Base-by-base conservation (phyloP, 2,329 filamentous ascomycete genomes). In the Sclerotinia trifoliorum region DNA sequence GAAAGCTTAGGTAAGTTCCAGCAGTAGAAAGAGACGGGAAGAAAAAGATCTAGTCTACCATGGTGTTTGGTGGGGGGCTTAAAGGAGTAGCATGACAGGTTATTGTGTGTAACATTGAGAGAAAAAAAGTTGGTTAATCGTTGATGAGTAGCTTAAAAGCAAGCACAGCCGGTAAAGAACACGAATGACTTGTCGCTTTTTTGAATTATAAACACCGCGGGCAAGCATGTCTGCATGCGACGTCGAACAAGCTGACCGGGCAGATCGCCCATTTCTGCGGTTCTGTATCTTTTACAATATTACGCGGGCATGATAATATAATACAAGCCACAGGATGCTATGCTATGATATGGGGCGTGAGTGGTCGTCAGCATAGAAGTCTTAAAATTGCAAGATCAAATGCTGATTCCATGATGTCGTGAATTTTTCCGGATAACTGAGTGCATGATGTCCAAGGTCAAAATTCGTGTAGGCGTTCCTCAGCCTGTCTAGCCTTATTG, bases 351-450 rank as follows among this genome's bases (percentile, higher is more conserved):
- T 51, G 29, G 58, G 32, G 32, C 15, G 63, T 67, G 68, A 67
- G 29, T 67, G 65, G 56, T 15, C 32, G 55, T 19, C 7, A 39
- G 21, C 44, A 32, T 64, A 70, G 58, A 66, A 62, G 69, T 71
- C 66, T 69, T 63, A 70, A 60, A 71, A 56, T 56, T 56, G 26
- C 29, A 42, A 60, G 39, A 58, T 39, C 26, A 64, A 67, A 54
- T 56, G 57, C 55, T 46, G 39, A 54, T 65, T 51, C 46, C 68
- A 48, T 67, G 67, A 71, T 70, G 60, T 58, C 35, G 60, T 69
- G 71, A 69, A 61, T 71, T 74, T 72, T 74, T 68, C 72, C 72
- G 73, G 73, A 71, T 62, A 70, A 68, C 65, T 68, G 55, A 68
- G 62, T 68, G 68, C 70, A 71, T 65, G 56, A 73, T 69, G 64